phyloP scores from a whole-genome alignment of 2,329 filamentous ascomycete species.

The Pestalotiopsis sp. region DNA sequence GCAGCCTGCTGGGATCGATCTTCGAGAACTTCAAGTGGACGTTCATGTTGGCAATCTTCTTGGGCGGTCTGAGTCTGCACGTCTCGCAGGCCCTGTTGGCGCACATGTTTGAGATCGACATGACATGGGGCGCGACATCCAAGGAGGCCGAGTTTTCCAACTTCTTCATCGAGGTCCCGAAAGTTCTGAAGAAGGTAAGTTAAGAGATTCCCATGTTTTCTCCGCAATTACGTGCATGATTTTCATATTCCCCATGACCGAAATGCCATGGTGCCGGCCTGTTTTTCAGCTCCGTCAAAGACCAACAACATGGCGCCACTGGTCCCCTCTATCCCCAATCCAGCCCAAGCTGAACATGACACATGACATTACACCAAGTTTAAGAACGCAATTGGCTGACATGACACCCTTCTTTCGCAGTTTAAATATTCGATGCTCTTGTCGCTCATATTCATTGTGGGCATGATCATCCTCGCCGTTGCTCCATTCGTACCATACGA shows the following conservation, averaged over 20 bases:
- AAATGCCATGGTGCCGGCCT: background rate
- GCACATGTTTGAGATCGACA: constrained; percentile 85
- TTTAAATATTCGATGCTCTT: constrained; percentile 77
- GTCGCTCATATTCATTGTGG: constrained; percentile 57
- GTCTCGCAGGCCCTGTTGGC: constrained; percentile 77
- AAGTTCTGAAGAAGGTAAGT: constrained; percentile 76
- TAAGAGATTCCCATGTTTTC: constrained; percentile 27
- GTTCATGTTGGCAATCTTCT: constrained; percentile 75
- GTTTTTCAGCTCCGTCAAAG: constrained; percentile 26
- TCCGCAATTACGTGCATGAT: background rate
- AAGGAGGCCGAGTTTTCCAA: constrained; percentile 83
- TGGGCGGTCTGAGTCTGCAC: constrained; percentile 81
- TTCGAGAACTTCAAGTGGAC: constrained; percentile 76
- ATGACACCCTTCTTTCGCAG: constrained; percentile 28
- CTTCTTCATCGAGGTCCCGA: constrained; percentile 84
- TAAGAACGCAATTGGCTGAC: background rate
- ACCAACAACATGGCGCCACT: background rate
- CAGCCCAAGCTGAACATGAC: background rate
- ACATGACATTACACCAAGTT: background rate
- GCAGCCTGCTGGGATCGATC: constrained; percentile 57
- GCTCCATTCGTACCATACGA: constrained; percentile 66
- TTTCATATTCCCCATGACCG: background rate
- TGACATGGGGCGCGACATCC: constrained; percentile 82
- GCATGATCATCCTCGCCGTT: constrained; percentile 67
- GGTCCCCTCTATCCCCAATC: constrained; percentile 4